phyloP scores from a whole-genome alignment of 768 basidiomycete genomes.

The Chlorophyllum brunneum region DNA sequence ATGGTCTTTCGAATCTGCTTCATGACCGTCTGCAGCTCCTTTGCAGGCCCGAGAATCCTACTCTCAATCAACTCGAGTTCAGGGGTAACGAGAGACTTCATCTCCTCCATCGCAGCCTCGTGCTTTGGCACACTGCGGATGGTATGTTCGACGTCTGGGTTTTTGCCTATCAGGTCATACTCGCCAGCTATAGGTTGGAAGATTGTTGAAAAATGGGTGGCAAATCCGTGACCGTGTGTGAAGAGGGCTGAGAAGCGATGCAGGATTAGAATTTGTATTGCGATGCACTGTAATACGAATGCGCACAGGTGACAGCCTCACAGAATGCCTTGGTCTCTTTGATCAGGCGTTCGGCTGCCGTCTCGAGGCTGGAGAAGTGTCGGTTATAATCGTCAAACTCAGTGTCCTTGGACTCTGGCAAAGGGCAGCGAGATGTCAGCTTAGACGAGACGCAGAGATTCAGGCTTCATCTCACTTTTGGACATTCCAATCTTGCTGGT shows the following conservation, averaged over 20 bases:
- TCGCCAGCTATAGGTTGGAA: constrained; percentile 71
- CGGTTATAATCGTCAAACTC: constrained; percentile 88
- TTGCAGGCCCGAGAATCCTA: constrained; percentile 79
- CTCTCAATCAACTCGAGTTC: constrained; percentile 94
- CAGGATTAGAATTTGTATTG: neutral
- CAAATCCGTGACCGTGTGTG: constrained; percentile 59
- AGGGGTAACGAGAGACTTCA: constrained; percentile 73
- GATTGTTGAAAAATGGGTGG: constrained; percentile 56
- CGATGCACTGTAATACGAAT: neutral
- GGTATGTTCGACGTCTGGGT: constrained; percentile 76
- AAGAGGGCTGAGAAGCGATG: constrained; percentile 49
- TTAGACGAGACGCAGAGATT: neutral
- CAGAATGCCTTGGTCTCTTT: constrained; percentile 90
- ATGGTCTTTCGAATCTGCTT: constrained; percentile 92
- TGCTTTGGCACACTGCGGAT: constrained; percentile 75
- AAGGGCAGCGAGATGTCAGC: neutral
- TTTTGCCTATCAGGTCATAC: constrained; percentile 72
- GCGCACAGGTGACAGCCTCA: constrained; percentile 74
- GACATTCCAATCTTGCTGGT: constrained; percentile 86
- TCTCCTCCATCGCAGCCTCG: constrained; percentile 74
- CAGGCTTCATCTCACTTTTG: constrained; percentile 63
- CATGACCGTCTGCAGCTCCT: constrained; percentile 83
- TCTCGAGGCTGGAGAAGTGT: constrained; percentile 74
- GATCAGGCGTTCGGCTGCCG: constrained; percentile 81
- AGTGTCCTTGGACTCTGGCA: constrained; percentile 71